Evolutionary conservation across 2,329 filamentous ascomycete genomes (phyloP).

Genomic region (Paecilomyces niveus): DNA sequence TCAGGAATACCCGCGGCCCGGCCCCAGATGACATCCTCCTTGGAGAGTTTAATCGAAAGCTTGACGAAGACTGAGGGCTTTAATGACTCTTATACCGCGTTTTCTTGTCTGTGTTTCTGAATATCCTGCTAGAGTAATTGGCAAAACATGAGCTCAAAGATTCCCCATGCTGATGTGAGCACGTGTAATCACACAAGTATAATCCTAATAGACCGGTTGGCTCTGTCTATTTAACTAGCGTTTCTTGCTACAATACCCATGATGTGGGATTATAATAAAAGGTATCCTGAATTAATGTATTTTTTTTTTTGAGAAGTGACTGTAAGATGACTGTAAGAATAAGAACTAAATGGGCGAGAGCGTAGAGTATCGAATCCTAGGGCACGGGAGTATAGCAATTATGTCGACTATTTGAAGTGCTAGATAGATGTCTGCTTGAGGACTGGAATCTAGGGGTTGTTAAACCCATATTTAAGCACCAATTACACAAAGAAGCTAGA

Average conservation of each 20-base stretch:
- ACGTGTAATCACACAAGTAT: neutral
- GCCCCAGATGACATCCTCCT: conserved; percentile 65
- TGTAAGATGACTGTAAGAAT: too few relatives aligned
- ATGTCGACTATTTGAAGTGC: too few relatives aligned
- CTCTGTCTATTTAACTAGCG: too few relatives aligned
- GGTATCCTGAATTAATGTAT: too few relatives aligned
- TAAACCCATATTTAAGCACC: too few relatives aligned
- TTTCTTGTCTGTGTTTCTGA: neutral
- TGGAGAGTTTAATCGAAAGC: conserved; percentile 62
- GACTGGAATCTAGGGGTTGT: too few relatives aligned
- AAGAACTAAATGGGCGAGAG: too few relatives aligned
- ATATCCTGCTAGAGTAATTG: neutral
- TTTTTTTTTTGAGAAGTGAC: too few relatives aligned
- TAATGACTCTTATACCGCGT: conserved; percentile 5
- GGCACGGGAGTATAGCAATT: too few relatives aligned
- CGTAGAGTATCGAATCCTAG: too few relatives aligned
- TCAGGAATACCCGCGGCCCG: conserved; percentile 48
- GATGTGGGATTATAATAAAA: neutral
- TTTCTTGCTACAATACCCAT: neutral
- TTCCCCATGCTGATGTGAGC: neutral
- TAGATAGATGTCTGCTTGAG: too few relatives aligned
- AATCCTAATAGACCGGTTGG: neutral
- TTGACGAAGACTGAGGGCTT: conserved; percentile 49
- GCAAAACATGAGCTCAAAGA: neutral
- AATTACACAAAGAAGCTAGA: too few relatives aligned